Conservation (phyloP, 1,139 yeast species). For the Meyerozyma guilliermondii region DNA sequence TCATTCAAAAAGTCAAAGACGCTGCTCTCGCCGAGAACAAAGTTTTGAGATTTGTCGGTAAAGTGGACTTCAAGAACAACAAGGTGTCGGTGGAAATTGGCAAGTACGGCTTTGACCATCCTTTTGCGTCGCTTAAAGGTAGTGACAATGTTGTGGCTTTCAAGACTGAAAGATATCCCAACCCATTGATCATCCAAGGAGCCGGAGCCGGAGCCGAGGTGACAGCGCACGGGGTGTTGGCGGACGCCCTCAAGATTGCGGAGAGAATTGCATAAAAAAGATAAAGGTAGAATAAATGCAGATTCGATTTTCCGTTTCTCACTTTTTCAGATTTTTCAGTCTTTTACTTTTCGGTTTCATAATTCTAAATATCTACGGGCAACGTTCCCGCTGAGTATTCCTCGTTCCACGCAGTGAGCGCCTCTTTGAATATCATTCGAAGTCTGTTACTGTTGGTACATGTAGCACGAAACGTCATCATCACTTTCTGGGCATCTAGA, state of each 20-base stretch:
- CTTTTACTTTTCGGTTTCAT: too few species aligned
- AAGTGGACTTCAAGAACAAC: slow-evolving; percentile 68
- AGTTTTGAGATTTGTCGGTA: slow-evolving; percentile 90
- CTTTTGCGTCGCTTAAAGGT: slow-evolving; percentile 92
- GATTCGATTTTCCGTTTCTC: too few species aligned
- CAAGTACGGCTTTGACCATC: slow-evolving; percentile 81
- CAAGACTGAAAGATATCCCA: slow-evolving; percentile 83
- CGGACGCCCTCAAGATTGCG: slow-evolving; percentile 86
- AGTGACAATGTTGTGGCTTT: slow-evolving; percentile 94
- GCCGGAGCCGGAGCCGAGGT: slow-evolving; percentile 99
- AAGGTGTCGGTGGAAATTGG: slow-evolving; percentile 82
- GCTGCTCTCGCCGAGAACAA: slow-evolving; percentile 80
- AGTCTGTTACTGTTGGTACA: slow-evolving; percentile 52
- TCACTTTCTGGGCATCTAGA: slow-evolving; percentile 66
- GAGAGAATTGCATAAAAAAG: slow-evolving; percentile 60
- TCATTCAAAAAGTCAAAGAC: slow-evolving; percentile 69
- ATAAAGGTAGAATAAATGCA: too few species aligned
- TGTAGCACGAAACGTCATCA: slow-evolving; percentile 60
- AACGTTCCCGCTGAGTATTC: slow-evolving; percentile 12
- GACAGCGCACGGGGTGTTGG: slow-evolving; percentile 97
- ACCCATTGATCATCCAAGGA: slow-evolving; percentile 94
- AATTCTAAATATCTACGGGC: not conserved
- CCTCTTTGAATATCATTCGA: slow-evolving; percentile 52
- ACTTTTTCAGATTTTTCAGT: too few species aligned
- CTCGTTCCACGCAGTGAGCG: slow-evolving; percentile 44